Percentiles rank a stretch among this genome's conserved stretches.
Evolutionary conservation across 805 yeast genomes (phyloP).

Genomic region (Wickerhamiella occidentalis): DNA sequence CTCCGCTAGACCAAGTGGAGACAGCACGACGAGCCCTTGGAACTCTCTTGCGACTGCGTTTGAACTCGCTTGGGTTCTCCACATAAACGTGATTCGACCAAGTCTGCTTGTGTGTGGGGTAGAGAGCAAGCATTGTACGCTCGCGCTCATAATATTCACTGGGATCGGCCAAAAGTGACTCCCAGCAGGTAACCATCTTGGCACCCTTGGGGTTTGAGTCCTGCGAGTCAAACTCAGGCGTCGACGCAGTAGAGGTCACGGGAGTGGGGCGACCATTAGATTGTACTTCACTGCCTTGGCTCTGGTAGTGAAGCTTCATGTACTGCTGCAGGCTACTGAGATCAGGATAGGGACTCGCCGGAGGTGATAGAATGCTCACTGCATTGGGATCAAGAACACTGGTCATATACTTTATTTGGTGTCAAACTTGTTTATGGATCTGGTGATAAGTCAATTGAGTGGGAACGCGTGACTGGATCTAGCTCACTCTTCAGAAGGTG

Average conservation of each 20-base stretch:
- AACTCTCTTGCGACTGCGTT: constrained; percentile 12
- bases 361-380: constrained; percentile 7
- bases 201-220: constrained; percentile 7
- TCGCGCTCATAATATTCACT: constrained; percentile 24
- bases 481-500: neutral
- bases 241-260: neutral
- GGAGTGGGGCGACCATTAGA: neutral
- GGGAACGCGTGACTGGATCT: neutral
- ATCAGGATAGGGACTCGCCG: constrained; percentile 11
- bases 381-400: neutral
- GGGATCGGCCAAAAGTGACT: constrained; percentile 23
- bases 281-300: neutral
- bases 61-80: constrained; percentile 12
- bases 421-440: neutral
- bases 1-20: neutral
- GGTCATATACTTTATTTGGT: neutral
- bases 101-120: constrained; percentile 25
- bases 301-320: neutral
- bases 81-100: constrained; percentile 23
- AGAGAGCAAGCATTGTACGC: constrained; percentile 23
- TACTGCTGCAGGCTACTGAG: constrained; percentile 9
- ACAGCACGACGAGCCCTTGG: constrained; percentile 12
- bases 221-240: neutral
- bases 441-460: neutral
- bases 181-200: constrained; percentile 26